Conservation (phyloP, 371 early-diverging fungal genomes). For the Nosema granulosis region DNA sequence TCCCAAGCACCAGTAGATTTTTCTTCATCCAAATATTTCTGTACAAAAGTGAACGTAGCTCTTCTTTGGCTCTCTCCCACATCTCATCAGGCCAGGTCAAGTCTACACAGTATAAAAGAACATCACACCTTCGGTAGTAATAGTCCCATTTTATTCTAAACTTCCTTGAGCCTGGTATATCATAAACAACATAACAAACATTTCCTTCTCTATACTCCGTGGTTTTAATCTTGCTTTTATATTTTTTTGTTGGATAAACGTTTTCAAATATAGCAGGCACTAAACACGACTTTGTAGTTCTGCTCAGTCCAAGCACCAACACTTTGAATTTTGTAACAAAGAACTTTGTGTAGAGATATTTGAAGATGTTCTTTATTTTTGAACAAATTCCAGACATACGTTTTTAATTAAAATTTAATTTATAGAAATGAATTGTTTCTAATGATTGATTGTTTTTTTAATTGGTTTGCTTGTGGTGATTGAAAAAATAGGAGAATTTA, state of each 20-base stretch:
- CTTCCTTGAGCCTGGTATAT: conserved; percentile 52
- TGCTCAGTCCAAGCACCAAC: conserved; percentile 42
- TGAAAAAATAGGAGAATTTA: too few relatives aligned
- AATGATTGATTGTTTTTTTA: too few relatives aligned
- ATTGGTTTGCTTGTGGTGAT: too few relatives aligned
- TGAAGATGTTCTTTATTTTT: background rate
- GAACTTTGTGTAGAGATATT: conserved; percentile 25
- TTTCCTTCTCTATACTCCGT: conserved; percentile 31
- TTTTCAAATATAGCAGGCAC: conserved; percentile 36
- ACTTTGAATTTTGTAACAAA: conserved; percentile 56
- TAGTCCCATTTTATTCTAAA: conserved; percentile 47
- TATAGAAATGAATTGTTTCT: too few relatives aligned
- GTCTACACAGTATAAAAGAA: conserved; percentile 57
- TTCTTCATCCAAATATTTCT: conserved; percentile 54
- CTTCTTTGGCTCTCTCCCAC: conserved; percentile 38
- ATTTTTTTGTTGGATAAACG: conserved; percentile 8
- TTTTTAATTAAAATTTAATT: too few relatives aligned
- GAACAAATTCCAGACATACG: conserved; percentile 21
- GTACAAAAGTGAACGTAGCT: conserved; percentile 48
- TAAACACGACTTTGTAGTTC: conserved; percentile 58
- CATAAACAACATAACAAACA: conserved; percentile 50
- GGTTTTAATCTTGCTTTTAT: conserved; percentile 8
- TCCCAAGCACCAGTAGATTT: conserved; percentile 79
- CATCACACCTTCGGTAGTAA: conserved; percentile 54
- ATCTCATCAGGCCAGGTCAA: conserved; percentile 14